Percentiles rank a stretch among this genome's conserved stretches.
These are phyloP conservation scores for Sclerotinia sclerotiorum DNA, from an alignment of 2,329 filamentous ascomycete genomes.

Conservation along the genomic window DNA sequence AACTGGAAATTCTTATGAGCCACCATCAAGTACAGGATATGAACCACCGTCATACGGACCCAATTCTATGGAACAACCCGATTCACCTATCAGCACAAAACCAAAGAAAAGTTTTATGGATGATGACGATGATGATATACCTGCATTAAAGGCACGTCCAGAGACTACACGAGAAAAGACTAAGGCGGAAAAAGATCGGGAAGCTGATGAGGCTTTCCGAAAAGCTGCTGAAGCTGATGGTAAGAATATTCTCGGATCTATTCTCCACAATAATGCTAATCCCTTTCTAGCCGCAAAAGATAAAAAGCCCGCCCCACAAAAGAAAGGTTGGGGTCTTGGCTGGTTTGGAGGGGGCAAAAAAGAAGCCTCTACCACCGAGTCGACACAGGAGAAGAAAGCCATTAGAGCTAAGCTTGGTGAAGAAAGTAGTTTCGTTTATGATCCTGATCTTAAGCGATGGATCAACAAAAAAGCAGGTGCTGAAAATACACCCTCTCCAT, in stretches of 20 bases:
- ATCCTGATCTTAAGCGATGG: slow-evolving; percentile 96
- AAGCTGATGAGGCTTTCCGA: slow-evolving; percentile 82
- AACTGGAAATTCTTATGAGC: slow-evolving; percentile 32
- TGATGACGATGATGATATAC: slow-evolving; percentile 72
- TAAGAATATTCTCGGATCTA: slow-evolving; percentile 44
- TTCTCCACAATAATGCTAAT: slow-evolving; percentile 21
- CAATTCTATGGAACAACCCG: slow-evolving; percentile 45
- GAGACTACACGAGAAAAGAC: slow-evolving; percentile 54
- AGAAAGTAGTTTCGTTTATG: slow-evolving; percentile 88
- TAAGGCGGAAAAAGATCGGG: slow-evolving; percentile 68
- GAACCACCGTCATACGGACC: slow-evolving; percentile 56
- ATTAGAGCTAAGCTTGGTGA: slow-evolving; percentile 93
- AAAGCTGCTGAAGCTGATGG: slow-evolving; percentile 77
- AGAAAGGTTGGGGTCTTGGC: slow-evolving; percentile 77
- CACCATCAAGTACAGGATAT: slow-evolving; percentile 33
- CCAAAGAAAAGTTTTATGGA: slow-evolving; percentile 79
- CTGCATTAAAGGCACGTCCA: slow-evolving; percentile 45
- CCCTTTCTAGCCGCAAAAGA: slow-evolving; percentile 57
- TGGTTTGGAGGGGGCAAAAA: slow-evolving; percentile 78
- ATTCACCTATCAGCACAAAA: slow-evolving; percentile 48
- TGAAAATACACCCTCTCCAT: slow-evolving; percentile 58
- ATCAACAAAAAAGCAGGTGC: slow-evolving; percentile 85
- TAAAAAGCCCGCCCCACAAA: slow-evolving; percentile 48
- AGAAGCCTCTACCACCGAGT: slow-evolving; percentile 46
- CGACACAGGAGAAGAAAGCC: slow-evolving; percentile 57